Evolutionary conservation across 768 basidiomycete genomes (phyloP).

Genomic region (Pisolithus marmoratus): DNA sequence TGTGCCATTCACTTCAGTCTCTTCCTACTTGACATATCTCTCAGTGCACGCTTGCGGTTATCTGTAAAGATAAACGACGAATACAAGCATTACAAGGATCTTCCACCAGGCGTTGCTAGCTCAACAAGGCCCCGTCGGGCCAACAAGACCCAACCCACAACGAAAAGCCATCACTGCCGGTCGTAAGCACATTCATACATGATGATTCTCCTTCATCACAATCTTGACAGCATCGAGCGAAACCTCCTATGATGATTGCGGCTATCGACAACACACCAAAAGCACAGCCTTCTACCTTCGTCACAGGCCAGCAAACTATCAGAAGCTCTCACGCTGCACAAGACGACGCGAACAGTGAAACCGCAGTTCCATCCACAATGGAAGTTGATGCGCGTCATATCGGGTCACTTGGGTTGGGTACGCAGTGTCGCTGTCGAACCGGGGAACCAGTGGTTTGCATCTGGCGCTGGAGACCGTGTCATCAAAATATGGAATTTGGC

Average conservation of each 20-base stretch:
- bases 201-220: neutral
- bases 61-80: conserved; percentile 87
- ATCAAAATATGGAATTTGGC: conserved; percentile 99
- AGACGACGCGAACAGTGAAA: conserved; percentile 90
- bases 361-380: conserved; percentile 94
- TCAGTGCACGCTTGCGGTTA: conserved; percentile 65
- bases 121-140: conserved; percentile 79
- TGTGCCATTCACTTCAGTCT: conserved; percentile 6
- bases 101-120: conserved; percentile 76
- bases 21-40: neutral
- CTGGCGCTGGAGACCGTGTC: conserved; percentile 95
- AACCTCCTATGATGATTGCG: conserved; percentile 64
- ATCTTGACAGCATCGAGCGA: conserved; percentile 30
- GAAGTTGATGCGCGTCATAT: conserved; percentile 96
- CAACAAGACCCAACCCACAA: conserved; percentile 60
- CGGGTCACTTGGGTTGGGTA: conserved; percentile 98
- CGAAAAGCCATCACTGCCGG: conserved; percentile 71
- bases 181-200: conserved; percentile 35
- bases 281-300: conserved; percentile 64
- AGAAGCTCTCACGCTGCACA: conserved; percentile 87
- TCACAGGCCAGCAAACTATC: conserved; percentile 63
- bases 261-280: conserved; percentile 70
- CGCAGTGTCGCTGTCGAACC: conserved; percentile 94
- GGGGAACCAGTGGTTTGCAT: conserved; percentile 98
- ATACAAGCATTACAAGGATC: conserved; percentile 78